These are phyloP conservation scores for Chalciporus chontae DNA, from an alignment of 768 basidiomycete species.

Conservation along the genomic window DNA sequence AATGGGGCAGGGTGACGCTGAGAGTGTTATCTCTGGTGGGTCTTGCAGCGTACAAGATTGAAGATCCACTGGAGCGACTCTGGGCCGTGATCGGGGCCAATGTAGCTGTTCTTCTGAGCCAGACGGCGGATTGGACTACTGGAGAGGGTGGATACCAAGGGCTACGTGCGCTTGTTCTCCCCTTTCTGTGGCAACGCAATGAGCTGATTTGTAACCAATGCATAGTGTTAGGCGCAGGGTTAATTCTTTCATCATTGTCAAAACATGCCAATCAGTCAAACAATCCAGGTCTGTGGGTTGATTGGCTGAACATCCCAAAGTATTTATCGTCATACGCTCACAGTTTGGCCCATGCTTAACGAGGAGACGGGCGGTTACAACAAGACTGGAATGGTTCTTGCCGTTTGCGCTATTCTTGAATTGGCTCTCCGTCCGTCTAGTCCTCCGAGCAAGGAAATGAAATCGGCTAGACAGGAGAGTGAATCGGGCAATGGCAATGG, in stretches of 20 bases:
- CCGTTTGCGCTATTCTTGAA: slow-evolving; percentile 56
- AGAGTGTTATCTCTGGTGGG: slow-evolving; percentile 50
- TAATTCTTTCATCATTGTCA: slow-evolving; percentile 61
- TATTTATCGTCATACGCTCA: neutral
- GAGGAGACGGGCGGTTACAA: slow-evolving; percentile 67
- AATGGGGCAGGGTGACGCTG: slow-evolving; percentile 46
- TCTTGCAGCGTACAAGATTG: slow-evolving; percentile 48
- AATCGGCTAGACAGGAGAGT: neutral
- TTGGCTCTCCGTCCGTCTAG: slow-evolving; percentile 41
- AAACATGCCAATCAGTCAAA: slow-evolving; percentile 81
- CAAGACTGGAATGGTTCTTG: slow-evolving; percentile 57
- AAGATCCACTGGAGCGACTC: slow-evolving; percentile 53
- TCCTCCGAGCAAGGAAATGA: slow-evolving; percentile 1
- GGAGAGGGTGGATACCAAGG: slow-evolving; percentile 44
- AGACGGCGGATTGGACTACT: slow-evolving; percentile 52
- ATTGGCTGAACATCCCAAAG: neutral
- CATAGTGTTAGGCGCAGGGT: slow-evolving; percentile 64
- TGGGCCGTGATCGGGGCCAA: slow-evolving; percentile 55
- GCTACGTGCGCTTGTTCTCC: slow-evolving; percentile 37
- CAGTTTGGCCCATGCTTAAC: slow-evolving; percentile 80
- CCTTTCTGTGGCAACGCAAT: neutral
- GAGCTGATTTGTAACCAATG: neutral
- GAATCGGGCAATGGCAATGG: neutral
- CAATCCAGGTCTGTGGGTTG: slow-evolving; percentile 58
- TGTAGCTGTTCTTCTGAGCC: slow-evolving; percentile 44